Percentiles rank a stretch among this genome's conserved stretches.
Evolutionary conservation across 352 stramenopile genomes (phyloP).

Genomic region (Pythium diclinum): DNA sequence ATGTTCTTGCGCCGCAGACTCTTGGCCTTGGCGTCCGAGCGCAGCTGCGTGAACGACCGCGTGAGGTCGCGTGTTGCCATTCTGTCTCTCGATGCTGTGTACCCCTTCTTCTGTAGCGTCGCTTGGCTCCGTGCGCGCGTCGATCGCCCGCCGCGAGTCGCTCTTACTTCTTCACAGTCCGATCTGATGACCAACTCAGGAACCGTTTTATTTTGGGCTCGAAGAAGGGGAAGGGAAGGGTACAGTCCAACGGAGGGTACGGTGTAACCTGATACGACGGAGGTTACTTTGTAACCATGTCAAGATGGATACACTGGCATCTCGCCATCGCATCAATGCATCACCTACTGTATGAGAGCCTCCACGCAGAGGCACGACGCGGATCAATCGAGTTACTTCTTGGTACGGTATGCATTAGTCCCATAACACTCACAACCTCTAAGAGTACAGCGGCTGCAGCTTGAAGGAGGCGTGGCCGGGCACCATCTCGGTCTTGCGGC

Average conservation of each 20-base stretch:
- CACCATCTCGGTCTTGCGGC: conserved; percentile 71
- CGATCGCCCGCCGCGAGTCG: background rate
- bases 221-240: conserved; percentile 5
- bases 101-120: background rate
- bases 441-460: conserved; percentile 28
- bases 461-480: conserved; percentile 50
- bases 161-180: background rate
- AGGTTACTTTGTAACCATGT: background rate
- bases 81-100: background rate
- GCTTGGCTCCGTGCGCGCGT: conserved; percentile 3
- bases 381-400: background rate
- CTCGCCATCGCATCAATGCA: no score
- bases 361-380: no score
- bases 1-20: conserved; percentile 85
- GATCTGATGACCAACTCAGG: conserved; percentile 17
- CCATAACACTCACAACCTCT: background rate
- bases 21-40: conserved; percentile 77
- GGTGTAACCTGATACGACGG: background rate
- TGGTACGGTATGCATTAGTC: background rate
- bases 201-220: conserved; percentile 27
- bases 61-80: conserved; percentile 85
- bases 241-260: conserved; percentile 2
- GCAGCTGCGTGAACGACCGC: conserved; percentile 65
- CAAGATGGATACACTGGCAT: background rate
- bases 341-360: no score